Percentiles rank a stretch among this genome's conserved stretches.
These are phyloP conservation scores for Cephaloascus albidus DNA, from an alignment of 805 yeast species.

Conservation along the genomic window DNA sequence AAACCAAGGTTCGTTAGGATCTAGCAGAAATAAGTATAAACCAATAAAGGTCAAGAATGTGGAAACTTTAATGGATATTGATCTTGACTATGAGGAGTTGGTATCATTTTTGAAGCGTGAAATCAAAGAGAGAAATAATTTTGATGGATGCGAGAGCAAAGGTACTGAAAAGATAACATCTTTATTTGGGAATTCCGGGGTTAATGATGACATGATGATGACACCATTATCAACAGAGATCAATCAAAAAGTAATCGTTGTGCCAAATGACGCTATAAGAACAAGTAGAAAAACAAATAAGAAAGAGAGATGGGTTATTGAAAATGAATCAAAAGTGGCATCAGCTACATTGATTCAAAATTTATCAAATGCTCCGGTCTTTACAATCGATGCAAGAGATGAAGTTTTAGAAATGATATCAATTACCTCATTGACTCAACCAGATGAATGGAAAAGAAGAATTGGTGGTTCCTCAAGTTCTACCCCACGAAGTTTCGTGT, in stretches of 20 bases:
- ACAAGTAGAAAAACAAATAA: slow-evolving; percentile 68
- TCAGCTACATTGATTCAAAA: slow-evolving; percentile 43
- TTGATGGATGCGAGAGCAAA: background rate
- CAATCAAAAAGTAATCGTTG: slow-evolving; percentile 51
- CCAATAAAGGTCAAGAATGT: slow-evolving; percentile 68
- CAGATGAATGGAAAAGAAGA: slow-evolving; percentile 77
- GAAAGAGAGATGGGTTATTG: slow-evolving; percentile 68
- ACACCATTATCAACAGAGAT: slow-evolving; percentile 15
- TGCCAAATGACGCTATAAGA: slow-evolving; percentile 75
- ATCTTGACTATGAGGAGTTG: slow-evolving; percentile 64
- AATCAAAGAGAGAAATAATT: slow-evolving; percentile 8
- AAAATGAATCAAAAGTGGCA: slow-evolving; percentile 61
- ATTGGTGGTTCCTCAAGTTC: slow-evolving; percentile 69
- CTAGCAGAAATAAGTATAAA: slow-evolving; percentile 47
- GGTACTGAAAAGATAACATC: background rate
- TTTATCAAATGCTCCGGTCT: slow-evolving; percentile 59
- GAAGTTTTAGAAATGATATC: slow-evolving; percentile 81
- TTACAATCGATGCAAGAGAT: slow-evolving; percentile 72
- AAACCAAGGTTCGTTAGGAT: slow-evolving; percentile 13
- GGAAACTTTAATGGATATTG: slow-evolving; percentile 52
- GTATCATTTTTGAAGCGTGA: slow-evolving; percentile 27
- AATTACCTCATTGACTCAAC: slow-evolving; percentile 62
- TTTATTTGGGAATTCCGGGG: too few relatives aligned
- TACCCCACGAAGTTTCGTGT: slow-evolving; percentile 71
- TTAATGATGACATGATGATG: slow-evolving; percentile 7